Conservation (phyloP, 768 basidiomycete genomes). For the Rubroboletus pulcherrimus region DNA sequence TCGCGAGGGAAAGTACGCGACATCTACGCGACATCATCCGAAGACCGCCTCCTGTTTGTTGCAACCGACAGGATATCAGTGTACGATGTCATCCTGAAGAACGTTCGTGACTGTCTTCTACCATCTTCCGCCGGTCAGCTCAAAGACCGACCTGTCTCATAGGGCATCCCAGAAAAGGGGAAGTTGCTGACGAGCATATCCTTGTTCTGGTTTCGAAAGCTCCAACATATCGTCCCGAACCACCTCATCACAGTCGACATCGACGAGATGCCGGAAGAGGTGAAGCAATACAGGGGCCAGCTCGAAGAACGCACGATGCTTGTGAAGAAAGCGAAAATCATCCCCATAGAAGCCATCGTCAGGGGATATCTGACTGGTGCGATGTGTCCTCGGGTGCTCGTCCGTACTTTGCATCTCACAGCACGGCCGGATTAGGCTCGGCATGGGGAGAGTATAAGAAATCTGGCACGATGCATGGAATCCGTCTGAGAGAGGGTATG, state of each 20-base stretch:
- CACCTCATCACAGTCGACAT: constrained; percentile 81
- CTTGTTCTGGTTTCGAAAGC: constrained; percentile 91
- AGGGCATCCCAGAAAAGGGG: constrained; percentile 97
- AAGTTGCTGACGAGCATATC: constrained; percentile 86
- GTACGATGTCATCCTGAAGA: constrained; percentile 91
- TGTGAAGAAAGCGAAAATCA: constrained; percentile 81
- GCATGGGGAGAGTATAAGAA: constrained; percentile 94
- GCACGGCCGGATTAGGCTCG: constrained; percentile 58
- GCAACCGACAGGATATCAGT: constrained; percentile 96
- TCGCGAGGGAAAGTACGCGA: constrained; percentile 96
- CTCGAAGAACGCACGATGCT: constrained; percentile 88
- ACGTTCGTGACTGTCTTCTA: constrained; percentile 52
- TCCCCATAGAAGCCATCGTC: constrained; percentile 94
- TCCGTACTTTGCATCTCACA: constrained; percentile 5
- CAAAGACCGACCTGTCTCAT: not conserved
- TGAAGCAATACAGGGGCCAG: constrained; percentile 69
- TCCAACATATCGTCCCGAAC: constrained; percentile 76
- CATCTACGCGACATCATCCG: constrained; percentile 75
- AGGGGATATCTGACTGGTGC: constrained; percentile 94
- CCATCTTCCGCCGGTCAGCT: not conserved
- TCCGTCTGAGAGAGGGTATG: constrained; percentile 67
- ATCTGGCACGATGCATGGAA: constrained; percentile 83
- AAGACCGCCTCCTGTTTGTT: constrained; percentile 80
- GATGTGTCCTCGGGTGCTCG: constrained; percentile 11
- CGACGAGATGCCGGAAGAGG: constrained; percentile 77